These are phyloP conservation scores for Encephalitozoon romaleae DNA, from an alignment of 371 early-diverging fungal species.

Conservation along the genomic window DNA sequence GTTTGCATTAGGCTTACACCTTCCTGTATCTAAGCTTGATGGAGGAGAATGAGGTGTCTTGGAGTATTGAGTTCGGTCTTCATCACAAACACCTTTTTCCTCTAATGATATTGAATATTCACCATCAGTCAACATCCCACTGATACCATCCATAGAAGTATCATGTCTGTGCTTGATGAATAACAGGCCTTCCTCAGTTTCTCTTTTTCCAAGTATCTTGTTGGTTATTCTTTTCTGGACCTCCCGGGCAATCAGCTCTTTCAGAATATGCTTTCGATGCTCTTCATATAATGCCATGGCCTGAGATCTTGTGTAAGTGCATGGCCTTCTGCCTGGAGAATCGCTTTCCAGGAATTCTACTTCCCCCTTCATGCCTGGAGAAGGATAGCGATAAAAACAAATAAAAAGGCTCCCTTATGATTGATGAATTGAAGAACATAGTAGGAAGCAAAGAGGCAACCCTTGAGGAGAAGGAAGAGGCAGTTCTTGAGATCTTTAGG, in stretches of 20 bases:
- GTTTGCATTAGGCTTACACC: neutral
- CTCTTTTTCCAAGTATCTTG: neutral
- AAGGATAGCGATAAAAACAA: neutral
- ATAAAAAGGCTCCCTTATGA: conserved; percentile 10
- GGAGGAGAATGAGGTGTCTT: neutral
- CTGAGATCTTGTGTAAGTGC: neutral
- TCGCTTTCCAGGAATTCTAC: neutral
- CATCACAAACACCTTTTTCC: neutral
- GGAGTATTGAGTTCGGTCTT: neutral
- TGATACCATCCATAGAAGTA: neutral
- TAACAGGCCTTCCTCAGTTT: neutral
- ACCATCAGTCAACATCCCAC: neutral
- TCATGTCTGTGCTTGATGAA: neutral
- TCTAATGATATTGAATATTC: neutral
- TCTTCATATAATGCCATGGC: neutral
- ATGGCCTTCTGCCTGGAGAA: neutral
- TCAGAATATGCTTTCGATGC: neutral
- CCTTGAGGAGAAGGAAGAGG: conserved; percentile 32
- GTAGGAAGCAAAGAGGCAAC: conserved; percentile 2
- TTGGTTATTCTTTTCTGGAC: conserved; percentile 1
- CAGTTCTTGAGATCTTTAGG: conserved; percentile 24
- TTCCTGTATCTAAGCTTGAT: neutral
- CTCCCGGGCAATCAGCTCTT: neutral
- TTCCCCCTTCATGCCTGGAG: neutral
- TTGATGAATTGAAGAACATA: neutral